Evolutionary conservation across 2,329 filamentous ascomycete genomes (phyloP), one percentile per base, ranked within the genome.

Genomic region (Exserohilum turcica): DNA sequence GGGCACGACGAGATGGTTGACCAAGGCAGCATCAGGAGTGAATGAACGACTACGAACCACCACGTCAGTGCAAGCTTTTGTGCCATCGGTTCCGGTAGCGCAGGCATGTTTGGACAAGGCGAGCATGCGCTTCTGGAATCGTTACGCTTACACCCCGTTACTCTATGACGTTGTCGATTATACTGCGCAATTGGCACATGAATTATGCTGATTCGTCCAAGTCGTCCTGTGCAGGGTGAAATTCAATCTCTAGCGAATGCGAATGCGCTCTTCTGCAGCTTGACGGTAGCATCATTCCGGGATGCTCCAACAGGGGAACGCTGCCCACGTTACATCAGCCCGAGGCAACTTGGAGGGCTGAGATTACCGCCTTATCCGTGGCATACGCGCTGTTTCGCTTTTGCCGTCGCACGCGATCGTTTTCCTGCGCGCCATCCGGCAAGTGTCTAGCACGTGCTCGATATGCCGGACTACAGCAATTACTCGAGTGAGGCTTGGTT

Each of bases 81-180:
- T 37, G 36, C 31, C 29, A n/a, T 33, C 28, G 12, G 33, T 38
- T 27, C 10, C 31, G 47, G 37, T n/a, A 39, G n/a, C n/a, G n/a
- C n/a, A n/a, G 37, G 50, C 15, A 48, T 48, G 32, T 45, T 35
- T 28, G 24, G 35, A 29, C 33, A 56, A 54, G 19, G 37, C 15
- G 18, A 39, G 21, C 21, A 37, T 18, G 37, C 47, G 36, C 56
- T 61, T 61, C 56, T 54, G 57, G 56, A 59, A 57, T 31, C 29
- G 40, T 47, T 18, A 19, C 10, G 13, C 15, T 32, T 43, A 15
- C 27, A 29, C 16, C 32, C 28, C 21, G 24, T 18, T 43, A 38
- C 45, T 49, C 24, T 12, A 24, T 43, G 45, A 32, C 16, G 38
- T 38, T 39, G 15, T 31, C 12, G 24, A 15, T 13, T 42, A 13